phyloP scores from a whole-genome alignment of 2,329 filamentous ascomycete species.

The Ophiostoma perfectum region DNA sequence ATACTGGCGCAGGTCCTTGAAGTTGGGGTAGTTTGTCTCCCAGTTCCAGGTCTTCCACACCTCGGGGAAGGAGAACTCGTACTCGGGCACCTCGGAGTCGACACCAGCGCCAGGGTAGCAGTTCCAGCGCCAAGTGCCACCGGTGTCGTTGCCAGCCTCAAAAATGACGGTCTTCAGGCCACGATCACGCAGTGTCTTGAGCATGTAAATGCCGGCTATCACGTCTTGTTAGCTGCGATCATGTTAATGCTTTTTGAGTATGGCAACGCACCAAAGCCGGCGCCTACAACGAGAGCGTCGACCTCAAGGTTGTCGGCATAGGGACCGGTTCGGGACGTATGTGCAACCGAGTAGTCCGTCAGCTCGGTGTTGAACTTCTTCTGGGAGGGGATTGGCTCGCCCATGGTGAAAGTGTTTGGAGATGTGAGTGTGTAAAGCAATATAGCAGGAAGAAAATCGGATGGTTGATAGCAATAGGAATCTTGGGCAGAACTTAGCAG shows the following conservation, averaged over 20 bases:
- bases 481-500: neutral
- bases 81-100: slow-evolving; percentile 50
- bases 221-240: neutral
- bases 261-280: slow-evolving; percentile 37
- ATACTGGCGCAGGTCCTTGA: slow-evolving; percentile 49
- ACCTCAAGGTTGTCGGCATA: slow-evolving; percentile 42
- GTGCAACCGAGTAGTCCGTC: slow-evolving; percentile 36
- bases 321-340: slow-evolving; percentile 34
- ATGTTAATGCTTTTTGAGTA: neutral
- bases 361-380: slow-evolving; percentile 40
- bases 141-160: slow-evolving; percentile 47
- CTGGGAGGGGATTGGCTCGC: neutral
- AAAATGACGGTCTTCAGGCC: slow-evolving; percentile 46
- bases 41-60: slow-evolving; percentile 54
- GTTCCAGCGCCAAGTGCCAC: slow-evolving; percentile 54
- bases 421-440: neutral
- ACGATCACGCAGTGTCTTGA: slow-evolving; percentile 47
- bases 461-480: neutral
- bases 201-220: slow-evolving; percentile 44
- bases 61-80: slow-evolving; percentile 49
- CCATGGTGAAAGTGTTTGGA: neutral
- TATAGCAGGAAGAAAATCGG: neutral
- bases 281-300: slow-evolving; percentile 42
- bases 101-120: slow-evolving; percentile 51
- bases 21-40: slow-evolving; percentile 47